Evolutionary conservation across 352 stramenopile species (phyloP), one percentile per base, ranked within the genome.

Genomic region (Elongisporangium undulatum): DNA sequence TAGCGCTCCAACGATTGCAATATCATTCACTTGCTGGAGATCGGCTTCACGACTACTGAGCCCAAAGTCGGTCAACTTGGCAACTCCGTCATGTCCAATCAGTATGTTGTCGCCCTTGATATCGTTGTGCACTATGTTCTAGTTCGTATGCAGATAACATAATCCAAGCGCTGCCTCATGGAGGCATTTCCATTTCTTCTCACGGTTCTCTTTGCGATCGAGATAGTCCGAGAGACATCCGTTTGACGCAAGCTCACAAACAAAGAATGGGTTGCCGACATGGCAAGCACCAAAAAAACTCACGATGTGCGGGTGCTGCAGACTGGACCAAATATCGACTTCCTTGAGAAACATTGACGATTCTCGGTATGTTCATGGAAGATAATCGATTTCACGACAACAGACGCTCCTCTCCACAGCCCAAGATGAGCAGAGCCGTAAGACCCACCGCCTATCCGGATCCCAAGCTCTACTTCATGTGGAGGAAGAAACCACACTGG

Each of bases 1-100:
- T 16, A 26, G 55, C 16, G 56, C 51, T 0, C 53, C 52, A 3
- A 57, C 39, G 26, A 59, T 56, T 23, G 53, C 16, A 10, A 8
- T 52, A 20, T 53, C 26, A 16, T 50, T 15, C 7, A 22, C 1
- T 24, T 61, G 29, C 67, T 66, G 4, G 62, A 29, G 9, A 58
- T 34, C 26, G 26, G 26, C 26, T 34, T 34, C 8, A 8, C 26
- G 26, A 34, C 8, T 60, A 53, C 59, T 67, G n/a, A 64, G 39
- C 22, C 66, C 65, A 13, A 77, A 77, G n/a, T 74, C 55, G 16
- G 66, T 41, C 17, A 74, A 34, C 26, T 77, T 77, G 16, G 58
- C 63, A 3, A 56, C 17, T 0, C 58, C 66, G 29, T 63, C 20
- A 21, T 54, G 8, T 4, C 67, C 59, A 22, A 77, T 54, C 12